Evolutionary conservation across 2,329 filamentous ascomycete species (phyloP), one percentile per base, ranked within the genome.

Genomic region (Eurotiales sp.): DNA sequence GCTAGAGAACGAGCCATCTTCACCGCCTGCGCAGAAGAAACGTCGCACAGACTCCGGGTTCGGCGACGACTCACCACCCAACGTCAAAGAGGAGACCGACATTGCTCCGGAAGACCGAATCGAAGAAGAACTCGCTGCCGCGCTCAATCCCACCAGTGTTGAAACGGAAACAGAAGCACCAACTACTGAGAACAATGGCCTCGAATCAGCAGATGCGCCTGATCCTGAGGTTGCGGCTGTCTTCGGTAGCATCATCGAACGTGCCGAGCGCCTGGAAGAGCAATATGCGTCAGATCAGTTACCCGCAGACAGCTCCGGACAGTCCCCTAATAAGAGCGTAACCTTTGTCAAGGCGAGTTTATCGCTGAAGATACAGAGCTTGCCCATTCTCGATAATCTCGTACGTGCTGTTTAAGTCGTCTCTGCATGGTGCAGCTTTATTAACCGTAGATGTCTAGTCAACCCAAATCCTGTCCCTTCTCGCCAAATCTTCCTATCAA

Each of bases 331-430:
- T 10, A 66, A 66, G 50, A 65, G 61, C 14, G 59, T 70, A 54
- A 65, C 65, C 14, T 71, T 70, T 53, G 61, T 72, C 23, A 73
- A 73, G 53, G 69, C 71, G 37, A 73, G 71, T 51, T 70, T 70
- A 6, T 68, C 72, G 37, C 61, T 83, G 55, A 80, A 80, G 59
- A 75, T 82, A 17, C 77, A 84, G 56, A 83, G 80, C 62, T 63
- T 85, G 27, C 77, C 81, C 8, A 80, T 84, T 27, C 66, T 85
- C 19, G 81, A 85, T 54, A 84, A 82, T 55, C 61, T 84, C 61
- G 80, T 83, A 68, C 59, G 76, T 64, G 39, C 34, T 29, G 15
- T 41, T 46, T 52, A 30, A 6, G 30, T 22, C 51, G 58, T 22
- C 11, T 23, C 30, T 5, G 21, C 23, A 36, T 7, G n/a, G n/a